Evolutionary conservation across 768 basidiomycete genomes (phyloP).

Genomic region (Trametes gibbosa): DNA sequence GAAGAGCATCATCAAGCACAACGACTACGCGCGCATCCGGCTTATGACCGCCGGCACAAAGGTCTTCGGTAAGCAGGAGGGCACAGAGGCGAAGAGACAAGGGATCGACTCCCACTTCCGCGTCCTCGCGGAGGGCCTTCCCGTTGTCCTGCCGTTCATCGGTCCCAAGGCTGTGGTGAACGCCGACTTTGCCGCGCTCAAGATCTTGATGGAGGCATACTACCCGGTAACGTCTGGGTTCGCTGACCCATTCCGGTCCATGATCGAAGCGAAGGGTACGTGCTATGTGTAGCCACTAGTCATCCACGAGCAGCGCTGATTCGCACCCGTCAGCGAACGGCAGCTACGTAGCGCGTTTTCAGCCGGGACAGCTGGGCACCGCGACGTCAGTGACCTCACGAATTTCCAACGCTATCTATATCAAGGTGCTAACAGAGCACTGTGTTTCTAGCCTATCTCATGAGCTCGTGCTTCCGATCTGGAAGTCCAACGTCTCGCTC

Average conservation of each 20-base stretch:
- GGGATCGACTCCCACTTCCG: conserved; percentile 63
- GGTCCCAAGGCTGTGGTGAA: conserved; percentile 59
- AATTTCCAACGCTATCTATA: not conserved
- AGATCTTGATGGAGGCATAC: conserved; percentile 67
- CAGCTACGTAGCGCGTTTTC: conserved; percentile 71
- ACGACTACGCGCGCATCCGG: conserved; percentile 81
- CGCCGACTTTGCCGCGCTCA: conserved; percentile 55
- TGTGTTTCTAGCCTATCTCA: conserved; percentile 56
- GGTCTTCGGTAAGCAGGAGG: conserved; percentile 88
- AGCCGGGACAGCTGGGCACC: conserved; percentile 49
- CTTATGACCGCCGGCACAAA: conserved; percentile 94
- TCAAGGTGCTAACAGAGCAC: not conserved
- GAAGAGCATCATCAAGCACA: conserved; percentile 73
- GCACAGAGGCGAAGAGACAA: conserved; percentile 44
- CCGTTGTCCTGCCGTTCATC: conserved; percentile 80
- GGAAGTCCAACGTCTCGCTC: conserved; percentile 88
- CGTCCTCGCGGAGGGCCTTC: conserved; percentile 81
- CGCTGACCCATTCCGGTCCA: conserved; percentile 52
- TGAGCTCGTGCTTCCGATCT: conserved; percentile 87
- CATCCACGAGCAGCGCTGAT: not conserved
- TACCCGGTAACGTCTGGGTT: conserved; percentile 77
- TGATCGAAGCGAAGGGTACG: conserved; percentile 56
- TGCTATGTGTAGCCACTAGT: conserved; percentile 5
- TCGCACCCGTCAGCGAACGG: conserved; percentile 50
- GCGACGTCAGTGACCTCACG: conserved; percentile 46